Base-by-base conservation (phyloP, 179 eudicot species). In the Actinidia polygama region DNA sequence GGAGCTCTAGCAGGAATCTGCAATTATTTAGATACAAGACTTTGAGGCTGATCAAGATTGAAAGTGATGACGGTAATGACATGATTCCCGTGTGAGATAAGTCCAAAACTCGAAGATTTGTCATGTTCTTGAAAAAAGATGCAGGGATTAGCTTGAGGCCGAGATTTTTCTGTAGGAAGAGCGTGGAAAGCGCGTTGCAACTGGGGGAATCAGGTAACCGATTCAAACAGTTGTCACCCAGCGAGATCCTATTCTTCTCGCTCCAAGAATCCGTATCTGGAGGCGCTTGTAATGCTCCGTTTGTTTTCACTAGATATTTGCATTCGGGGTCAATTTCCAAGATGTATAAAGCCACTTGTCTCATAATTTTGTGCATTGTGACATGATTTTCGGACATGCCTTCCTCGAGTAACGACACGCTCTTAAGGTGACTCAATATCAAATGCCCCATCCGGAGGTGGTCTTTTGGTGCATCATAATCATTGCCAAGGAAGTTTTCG, bases 21-120 rank as follows among this genome's bases (percentile, higher is more conserved):
- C 91, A 89, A 16, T 72, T 81, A 50, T 85, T 85, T 3, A 89
- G 80, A 70, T 85, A 80, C 5, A 89, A 82, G 58, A 79, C 87
- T 74, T 70, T 83, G n/a, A 89, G 89, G 44, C 77, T 62, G 21
- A 30, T 79, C 70, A 85, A 64, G 44, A 44, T 73, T 44, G 85
- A 82, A 63, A 63, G 46, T 85, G n/a, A 36, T 51, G 87, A 82
- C 66, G 85, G 78, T 19, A 89, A 67, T 4, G 23, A 67, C 2
- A 9, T 40, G 72, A 89, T 87, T 40, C 84, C 62, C 5, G 88
- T 87, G 23, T 85, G 84, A 82, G 73, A 81, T 30, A 89, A 78
- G 61, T 87, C 87, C 15, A 89, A 73, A 79, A 85, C 82, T 68
- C 73, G 73, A 68, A 89, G 87, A 69, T 83, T 83, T 63, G 47